Conservation (phyloP, 441 rosid species). For the Flueggea neowawraea region DNA sequence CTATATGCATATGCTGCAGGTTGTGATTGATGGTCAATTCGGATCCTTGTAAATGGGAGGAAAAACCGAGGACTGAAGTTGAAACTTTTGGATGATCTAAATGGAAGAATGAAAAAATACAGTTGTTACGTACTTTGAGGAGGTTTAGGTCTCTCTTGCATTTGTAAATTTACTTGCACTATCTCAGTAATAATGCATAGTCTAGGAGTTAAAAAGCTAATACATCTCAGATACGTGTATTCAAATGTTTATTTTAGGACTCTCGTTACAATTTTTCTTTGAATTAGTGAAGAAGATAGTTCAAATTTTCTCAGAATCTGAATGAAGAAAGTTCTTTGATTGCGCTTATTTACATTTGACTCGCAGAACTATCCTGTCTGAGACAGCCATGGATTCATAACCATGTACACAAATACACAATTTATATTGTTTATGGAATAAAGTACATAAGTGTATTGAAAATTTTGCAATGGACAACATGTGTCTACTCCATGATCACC, state of each 20-base stretch:
- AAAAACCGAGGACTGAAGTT: background rate
- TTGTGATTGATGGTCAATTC: slow-evolving; percentile 15
- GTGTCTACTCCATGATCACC: slow-evolving; percentile 3
- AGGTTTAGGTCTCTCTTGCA: slow-evolving; percentile 19
- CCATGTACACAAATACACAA: background rate
- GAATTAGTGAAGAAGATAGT: slow-evolving; percentile 13
- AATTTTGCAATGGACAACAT: background rate
- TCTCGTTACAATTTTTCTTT: slow-evolving; percentile 23
- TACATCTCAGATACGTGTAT: slow-evolving; percentile 17
- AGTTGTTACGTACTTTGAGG: slow-evolving; percentile 17
- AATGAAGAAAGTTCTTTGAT: too few species aligned
- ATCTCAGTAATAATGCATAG: slow-evolving; percentile 7
- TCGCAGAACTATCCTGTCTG: background rate
- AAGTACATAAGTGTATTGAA: background rate
- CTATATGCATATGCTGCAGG: slow-evolving; percentile 17
- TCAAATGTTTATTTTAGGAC: slow-evolving; percentile 15
- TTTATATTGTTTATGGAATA: background rate
- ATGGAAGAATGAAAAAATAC: background rate
- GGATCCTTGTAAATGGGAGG: slow-evolving; percentile 10
- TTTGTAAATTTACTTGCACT: slow-evolving; percentile 22
- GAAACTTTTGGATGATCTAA: background rate
- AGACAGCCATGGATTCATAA: background rate
- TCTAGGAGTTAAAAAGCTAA: slow-evolving; percentile 8
- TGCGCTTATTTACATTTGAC: background rate
- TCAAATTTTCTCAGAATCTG: too few species aligned